Evolutionary conservation across 129 eudicot genomes (phyloP), one percentile per base, ranked within the genome.

Genomic region (Gnaphalium uliginosum): DNA sequence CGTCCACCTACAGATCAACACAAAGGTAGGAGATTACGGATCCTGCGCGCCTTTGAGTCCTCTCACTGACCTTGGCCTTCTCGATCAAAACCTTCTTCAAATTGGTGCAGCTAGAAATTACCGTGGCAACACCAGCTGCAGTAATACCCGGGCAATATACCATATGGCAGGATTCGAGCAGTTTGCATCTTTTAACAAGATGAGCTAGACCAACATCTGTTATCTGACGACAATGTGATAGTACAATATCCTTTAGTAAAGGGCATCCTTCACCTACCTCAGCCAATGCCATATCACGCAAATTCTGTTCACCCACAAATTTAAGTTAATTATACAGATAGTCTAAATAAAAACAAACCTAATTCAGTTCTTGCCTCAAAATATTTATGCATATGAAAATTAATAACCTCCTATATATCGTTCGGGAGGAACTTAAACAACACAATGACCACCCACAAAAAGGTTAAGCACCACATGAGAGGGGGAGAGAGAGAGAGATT

Each of bases 261-360:
- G 95, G 90, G 76, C 98, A 93, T 8, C 94, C 90, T 77, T 93
- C 90, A 26, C 98, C 89, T 24, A 93, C 76, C 82, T 90, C 98
- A 10, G 84, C 83, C 81, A 93, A 71, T 23, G 98, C 96, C 77
- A 71, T 75, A 71, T 93, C 93, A 22, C 92, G 85, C 79, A 90
- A 63, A 77, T 81, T 81, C 98, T 93, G 91, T 66, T 26, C 75
- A 66, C 33, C 35, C 41, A 60, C 32, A 48, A 70, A 6, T 57
- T 72, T 25, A 39, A 25, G 69, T 24, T 60, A 39, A 9, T 33
- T 46, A 64, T 17, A 68, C 37, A 68, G 0, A 46, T 7, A 43
- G 17, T 11, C 43, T 5, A 43, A 2, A 43, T 21, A 46, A 14
- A 46, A 46, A 46, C 53, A 46, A 46, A 0, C 10, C 53, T 6